Base-by-base conservation (phyloP, 345 rosid species). In the Salix koriyanagi region DNA sequence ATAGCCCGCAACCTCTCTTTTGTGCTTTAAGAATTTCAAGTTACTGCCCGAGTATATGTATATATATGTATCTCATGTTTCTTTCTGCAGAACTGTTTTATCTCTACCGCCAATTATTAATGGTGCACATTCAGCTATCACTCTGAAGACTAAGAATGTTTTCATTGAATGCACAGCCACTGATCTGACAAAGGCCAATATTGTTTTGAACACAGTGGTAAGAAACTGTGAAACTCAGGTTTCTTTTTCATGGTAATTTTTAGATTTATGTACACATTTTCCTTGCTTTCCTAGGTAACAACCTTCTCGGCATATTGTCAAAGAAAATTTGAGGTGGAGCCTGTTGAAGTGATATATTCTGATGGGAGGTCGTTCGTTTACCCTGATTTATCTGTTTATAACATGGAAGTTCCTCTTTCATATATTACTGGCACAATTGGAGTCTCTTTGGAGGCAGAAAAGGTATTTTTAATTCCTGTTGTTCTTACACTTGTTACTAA, bases 161-260 rank as follows among this genome's bases (percentile, higher is more conserved):
- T 87, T 96, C 80, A 89, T 93, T 78, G 99, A 96, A 79, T 96
- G 99, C 82, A 94, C 98, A 25, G 98, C 97, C 70, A 94, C 91
- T 18, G 99, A 96, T 83, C 82, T 93, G 82, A 92, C 96, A 5
- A 94, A 92, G 92, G 99, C 99, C 77, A 93, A 88, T 80, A 88
- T 86, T 83, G 97, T 96, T 73, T 79, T 96, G 83, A 96, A 91
- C 85, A 92, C 98, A 79, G 87, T 96, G 94, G 98, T 96, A 84
- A 77, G 77, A 34, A 58, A 69, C 80, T 70, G 37, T 46, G 52
- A 72, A 54, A 52, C 75, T 70, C 34, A 46, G 64, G 36, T 77
- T 67, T 72, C 23, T 23, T 19, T 75, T 65, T 28, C 54, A 70
- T 71, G 64, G 60, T 68, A 54, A 36, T 76, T 69, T 82, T 72